Evolutionary conservation across 2,329 filamentous ascomycete species (phyloP), one percentile per base, ranked within the genome.

Genomic region (Dryadomyces sulphureus): DNA sequence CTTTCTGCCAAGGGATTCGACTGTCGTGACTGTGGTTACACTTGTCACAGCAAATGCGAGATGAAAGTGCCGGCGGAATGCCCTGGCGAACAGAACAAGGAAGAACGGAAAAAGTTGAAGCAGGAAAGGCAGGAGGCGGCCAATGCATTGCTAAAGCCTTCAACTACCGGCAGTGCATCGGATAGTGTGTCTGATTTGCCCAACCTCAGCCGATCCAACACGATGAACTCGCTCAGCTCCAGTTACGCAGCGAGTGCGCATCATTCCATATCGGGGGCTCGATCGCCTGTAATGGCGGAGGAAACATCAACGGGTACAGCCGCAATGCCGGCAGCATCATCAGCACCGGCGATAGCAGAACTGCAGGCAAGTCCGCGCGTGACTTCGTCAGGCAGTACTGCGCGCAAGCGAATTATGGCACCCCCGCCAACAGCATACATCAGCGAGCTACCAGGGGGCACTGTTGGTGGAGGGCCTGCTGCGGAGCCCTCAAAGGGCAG

Each of bases 51-150:
- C 69, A 98, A 98, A 66, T 98, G 92, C 61, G 87, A 98, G 67
- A 92, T 98, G 82, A 98, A 96, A 64, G 92, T 96, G 0, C 88
- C 92, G 0, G 84, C 92, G 7, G 86, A 94, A 59, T 98, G 92
- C 58, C 92, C 92, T 0, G 92, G 92, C 43, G 92, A 96, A 59
- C 79, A 92, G 59, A 81, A 73, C 52, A 98, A 96, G 63, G 92
- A 96, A 51, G 89, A 94, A 56, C 89, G 81, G 67, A 98, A 95
- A 70, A 93, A 89, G 57, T 72, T 94, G 54, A 96, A 96, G 64
- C 73, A 75, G 38, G 82, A 89, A 59, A 77, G 89, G 50, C 90
- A 96, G 64, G 81, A 84, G 49, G 72, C 80, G 5, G 83, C 89
- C 12, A 84, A 81, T 56, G 66, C 77, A 27, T 60, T 75, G 21